phyloP scores from a whole-genome alignment of 768 basidiomycete genomes.

The Gloeopeniophorella convolvens region DNA sequence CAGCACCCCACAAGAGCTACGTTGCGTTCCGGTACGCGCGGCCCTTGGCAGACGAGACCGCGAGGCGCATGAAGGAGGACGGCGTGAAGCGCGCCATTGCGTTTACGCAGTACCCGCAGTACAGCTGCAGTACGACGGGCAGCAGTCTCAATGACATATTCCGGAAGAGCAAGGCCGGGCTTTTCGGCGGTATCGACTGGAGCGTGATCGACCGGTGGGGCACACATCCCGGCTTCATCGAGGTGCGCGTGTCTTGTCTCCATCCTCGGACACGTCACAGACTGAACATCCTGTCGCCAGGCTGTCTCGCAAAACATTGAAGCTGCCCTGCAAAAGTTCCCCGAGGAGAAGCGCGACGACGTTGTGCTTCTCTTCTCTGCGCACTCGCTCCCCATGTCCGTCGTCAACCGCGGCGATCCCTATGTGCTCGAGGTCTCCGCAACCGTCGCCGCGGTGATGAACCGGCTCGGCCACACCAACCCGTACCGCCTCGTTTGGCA shows the following conservation, averaged over 20 bases:
- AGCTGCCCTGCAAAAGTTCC: constrained; percentile 72
- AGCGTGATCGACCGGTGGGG: constrained; percentile 99
- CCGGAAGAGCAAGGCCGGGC: constrained; percentile 54
- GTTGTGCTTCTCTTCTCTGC: constrained; percentile 92
- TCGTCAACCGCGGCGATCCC: constrained; percentile 98
- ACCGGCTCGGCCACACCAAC: constrained; percentile 67
- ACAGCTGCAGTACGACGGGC: constrained; percentile 96
- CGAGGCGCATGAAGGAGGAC: constrained; percentile 79
- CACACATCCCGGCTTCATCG: constrained; percentile 88
- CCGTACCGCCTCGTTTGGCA: constrained; percentile 97
- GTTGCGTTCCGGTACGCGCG: constrained; percentile 92
- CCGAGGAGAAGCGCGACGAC: constrained; percentile 60
- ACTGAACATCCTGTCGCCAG: constrained; percentile 34
- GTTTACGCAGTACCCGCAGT: constrained; percentile 98
- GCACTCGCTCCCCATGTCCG: constrained; percentile 95
- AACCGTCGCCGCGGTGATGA: constrained; percentile 91
- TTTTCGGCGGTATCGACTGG: constrained; percentile 74
- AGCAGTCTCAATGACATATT: constrained; percentile 94
- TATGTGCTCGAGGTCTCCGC: constrained; percentile 94
- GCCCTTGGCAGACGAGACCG: constrained; percentile 79
- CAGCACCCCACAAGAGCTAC: constrained; percentile 94
- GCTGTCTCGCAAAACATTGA: constrained; percentile 88
- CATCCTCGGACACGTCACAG: constrained; percentile 4
- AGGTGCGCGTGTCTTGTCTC: constrained; percentile 48
- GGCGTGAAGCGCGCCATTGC: constrained; percentile 90